A percentile compares a stretch with the other conserved stretches of the same genome.
phyloP scores from a whole-genome alignment of 2,329 filamentous ascomycete genomes.

The Ramularia endophylla region DNA sequence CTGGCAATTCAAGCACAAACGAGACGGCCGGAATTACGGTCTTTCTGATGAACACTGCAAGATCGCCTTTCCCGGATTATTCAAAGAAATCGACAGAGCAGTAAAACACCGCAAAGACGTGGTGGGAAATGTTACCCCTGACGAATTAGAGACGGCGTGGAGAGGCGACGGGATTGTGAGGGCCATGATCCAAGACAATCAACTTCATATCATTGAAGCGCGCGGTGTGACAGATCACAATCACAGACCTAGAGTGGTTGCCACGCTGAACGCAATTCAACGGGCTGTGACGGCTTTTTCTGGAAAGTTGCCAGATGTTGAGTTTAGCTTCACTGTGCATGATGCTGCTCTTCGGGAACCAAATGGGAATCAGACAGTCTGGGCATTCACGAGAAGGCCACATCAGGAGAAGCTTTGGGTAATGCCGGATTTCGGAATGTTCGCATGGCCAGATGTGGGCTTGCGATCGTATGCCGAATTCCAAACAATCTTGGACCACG shows the following conservation, averaged over 20 bases:
- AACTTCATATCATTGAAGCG: slow-evolving; percentile 24
- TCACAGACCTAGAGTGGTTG: slow-evolving; percentile 23
- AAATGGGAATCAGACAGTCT: slow-evolving; percentile 20
- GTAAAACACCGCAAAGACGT: slow-evolving; percentile 19
- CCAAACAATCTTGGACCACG: slow-evolving; percentile 16
- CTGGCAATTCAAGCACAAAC: slow-evolving; percentile 15
- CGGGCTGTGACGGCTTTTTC: slow-evolving; percentile 39
- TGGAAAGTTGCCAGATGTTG: slow-evolving; percentile 39
- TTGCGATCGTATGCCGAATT: slow-evolving; percentile 15
- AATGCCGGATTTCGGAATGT: slow-evolving; percentile 49
- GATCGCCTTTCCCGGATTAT: slow-evolving; percentile 26
- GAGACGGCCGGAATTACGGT: slow-evolving; percentile 22
- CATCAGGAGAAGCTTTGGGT: slow-evolving; percentile 41
- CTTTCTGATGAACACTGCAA: slow-evolving; percentile 26
- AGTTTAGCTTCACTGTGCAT: slow-evolving; percentile 41
- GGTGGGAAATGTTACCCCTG: slow-evolving; percentile 15
- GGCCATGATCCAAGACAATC: slow-evolving; percentile 26
- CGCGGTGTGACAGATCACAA: slow-evolving; percentile 21
- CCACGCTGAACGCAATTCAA: slow-evolving; percentile 41
- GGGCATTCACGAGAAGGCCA: slow-evolving; percentile 21
- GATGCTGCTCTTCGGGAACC: slow-evolving; percentile 31
- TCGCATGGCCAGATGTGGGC: slow-evolving; percentile 45
- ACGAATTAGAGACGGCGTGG: slow-evolving; percentile 22
- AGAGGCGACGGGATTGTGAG: slow-evolving; percentile 22
- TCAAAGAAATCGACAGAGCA: slow-evolving; percentile 27